Evolutionary conservation across 257 asterid species (phyloP), one percentile per base, ranked within the genome.

Genomic region (Solanum gandarillasii): DNA sequence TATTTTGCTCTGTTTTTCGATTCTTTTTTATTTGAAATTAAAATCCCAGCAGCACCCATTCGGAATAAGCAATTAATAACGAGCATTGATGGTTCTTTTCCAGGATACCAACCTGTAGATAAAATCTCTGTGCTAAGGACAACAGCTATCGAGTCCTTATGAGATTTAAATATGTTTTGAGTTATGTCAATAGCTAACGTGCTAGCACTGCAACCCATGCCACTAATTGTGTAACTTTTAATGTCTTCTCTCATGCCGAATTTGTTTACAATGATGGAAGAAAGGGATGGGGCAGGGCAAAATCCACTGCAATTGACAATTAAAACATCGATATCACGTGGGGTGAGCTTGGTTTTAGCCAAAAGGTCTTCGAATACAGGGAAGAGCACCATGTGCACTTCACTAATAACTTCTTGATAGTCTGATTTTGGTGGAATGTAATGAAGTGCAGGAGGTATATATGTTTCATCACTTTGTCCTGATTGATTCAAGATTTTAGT

Each of bases 131-230:
- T 96, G 89, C 98, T 94, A 8, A 96, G 86, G 52, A 96, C 82
- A 83, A 96, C 91, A 3, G 98, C 98, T 32, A 92, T 92, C 5
- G 88, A 92, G 7, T 93, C 16, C 52, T 43, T 43, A 43, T 4
- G 52, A 43, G 16, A 87, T 58, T 93, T 93, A 1, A 96, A 87
- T 2, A 95, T 89, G 88, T 92, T 87, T 0, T 86, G 43, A 3
- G 98, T 98, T 95, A 92, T 91, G 65, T 95, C 98, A 13, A 96
- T 55, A 13, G 95, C 96, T 58, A 94, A 27, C 1, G 98, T 96
- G 73, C 98, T 96, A 0, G 95, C 99, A 70, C 97, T 92, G 92
- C 99, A 96, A 60, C 99, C 99, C 99, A 96, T 96, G 14, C 99
- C 99, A 48, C 94, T 90, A 1, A 96, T 18, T 4, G 89, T 94